Percentiles rank a stretch among this genome's conserved stretches.
phyloP scores from a whole-genome alignment of 257 asterid species.

The Jacaranda copaia region DNA sequence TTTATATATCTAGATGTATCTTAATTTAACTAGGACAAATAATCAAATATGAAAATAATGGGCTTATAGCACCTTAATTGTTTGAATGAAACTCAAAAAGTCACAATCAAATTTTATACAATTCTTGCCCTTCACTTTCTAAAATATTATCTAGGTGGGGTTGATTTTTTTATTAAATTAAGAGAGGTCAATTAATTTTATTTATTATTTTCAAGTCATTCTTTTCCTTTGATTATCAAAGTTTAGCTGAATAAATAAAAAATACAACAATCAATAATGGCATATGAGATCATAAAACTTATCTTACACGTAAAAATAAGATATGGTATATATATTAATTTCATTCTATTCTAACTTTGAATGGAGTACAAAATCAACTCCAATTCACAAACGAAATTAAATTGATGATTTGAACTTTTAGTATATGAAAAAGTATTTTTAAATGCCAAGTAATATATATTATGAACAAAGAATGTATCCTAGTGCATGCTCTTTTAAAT shows the following conservation, averaged over 20 bases:
- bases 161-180: not conserved
- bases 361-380: not conserved
- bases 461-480: not conserved
- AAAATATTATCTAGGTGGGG: not conserved
- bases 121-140: not conserved
- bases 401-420: not conserved
- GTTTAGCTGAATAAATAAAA: not conserved
- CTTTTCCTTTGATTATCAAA: not conserved
- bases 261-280: not conserved
- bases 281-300: not conserved
- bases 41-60: conserved; percentile 5
- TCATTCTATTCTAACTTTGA: not conserved
- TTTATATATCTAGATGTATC: conserved; percentile 1
- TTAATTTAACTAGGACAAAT: conserved; percentile 4
- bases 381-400: not conserved
- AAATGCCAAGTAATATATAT: not conserved
- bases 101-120: not conserved
- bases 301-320: not conserved
- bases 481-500: not conserved
- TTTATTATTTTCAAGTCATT: not conserved
- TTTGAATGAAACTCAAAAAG: not conserved
- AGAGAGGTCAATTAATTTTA: not conserved
- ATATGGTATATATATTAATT: not conserved
- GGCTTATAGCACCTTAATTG: not conserved
- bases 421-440: not conserved